Evolutionary conservation across 495 filamentous ascomycete species (phyloP).

Genomic region (Aspergillus ostianus): DNA sequence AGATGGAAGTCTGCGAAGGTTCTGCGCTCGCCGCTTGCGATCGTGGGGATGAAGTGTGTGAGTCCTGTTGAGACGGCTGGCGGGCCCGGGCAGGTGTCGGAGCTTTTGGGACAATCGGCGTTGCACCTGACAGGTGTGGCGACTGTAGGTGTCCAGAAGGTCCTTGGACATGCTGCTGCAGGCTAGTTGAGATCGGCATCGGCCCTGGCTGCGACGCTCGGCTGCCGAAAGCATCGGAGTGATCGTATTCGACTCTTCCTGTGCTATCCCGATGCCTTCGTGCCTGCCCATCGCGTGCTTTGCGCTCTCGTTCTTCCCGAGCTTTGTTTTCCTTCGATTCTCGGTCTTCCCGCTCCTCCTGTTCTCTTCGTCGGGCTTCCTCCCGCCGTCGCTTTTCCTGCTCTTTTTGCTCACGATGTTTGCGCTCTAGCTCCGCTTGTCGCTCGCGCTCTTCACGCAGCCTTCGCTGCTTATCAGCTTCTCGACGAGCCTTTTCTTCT

Average conservation of each 20-base stretch:
- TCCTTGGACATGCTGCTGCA: constrained; percentile 47
- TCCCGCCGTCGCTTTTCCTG: constrained; percentile 68
- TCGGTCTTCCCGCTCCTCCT: constrained; percentile 60
- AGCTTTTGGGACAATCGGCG: constrained; percentile 78
- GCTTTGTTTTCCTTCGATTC: constrained; percentile 67
- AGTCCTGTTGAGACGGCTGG: constrained; percentile 79
- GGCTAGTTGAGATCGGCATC: constrained; percentile 52
- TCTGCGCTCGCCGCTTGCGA: constrained; percentile 42
- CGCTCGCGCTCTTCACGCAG: constrained; percentile 80
- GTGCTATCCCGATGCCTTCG: constrained; percentile 49
- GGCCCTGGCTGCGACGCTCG: constrained; percentile 42
- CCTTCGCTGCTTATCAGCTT: constrained; percentile 74
- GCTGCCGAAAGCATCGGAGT: constrained; percentile 41
- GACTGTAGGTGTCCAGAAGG: constrained; percentile 56
- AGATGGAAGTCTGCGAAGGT: constrained; percentile 38
- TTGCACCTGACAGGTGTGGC: constrained; percentile 74
- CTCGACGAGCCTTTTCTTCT: constrained; percentile 77
- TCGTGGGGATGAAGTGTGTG: constrained; percentile 63
- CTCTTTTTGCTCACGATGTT: constrained; percentile 70
- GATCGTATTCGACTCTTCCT: constrained; percentile 45
- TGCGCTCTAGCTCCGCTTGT: constrained; percentile 71
- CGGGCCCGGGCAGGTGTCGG: constrained; percentile 74
- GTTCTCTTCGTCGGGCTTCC: constrained; percentile 57
- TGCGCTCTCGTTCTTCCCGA: constrained; percentile 66
- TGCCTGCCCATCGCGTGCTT: constrained; percentile 60